Conservation (phyloP, 176 grass and related monocot genomes). For the Cymbopogon citratus region DNA sequence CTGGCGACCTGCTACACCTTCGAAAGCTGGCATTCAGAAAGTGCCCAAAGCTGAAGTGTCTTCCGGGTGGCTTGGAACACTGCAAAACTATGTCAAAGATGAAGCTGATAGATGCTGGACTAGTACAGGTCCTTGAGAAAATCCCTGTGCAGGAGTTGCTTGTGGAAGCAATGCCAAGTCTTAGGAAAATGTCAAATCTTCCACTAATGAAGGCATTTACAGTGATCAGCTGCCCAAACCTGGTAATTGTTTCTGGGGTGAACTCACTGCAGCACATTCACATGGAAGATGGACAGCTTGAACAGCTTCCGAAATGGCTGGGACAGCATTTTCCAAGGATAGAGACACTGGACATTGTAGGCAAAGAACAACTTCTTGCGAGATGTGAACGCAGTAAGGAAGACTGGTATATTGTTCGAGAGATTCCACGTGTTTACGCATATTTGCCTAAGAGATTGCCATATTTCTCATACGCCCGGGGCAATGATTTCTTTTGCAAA, state of each 20-base stretch:
- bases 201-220: background rate
- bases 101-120: background rate
- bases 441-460: background rate
- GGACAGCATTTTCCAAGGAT: background rate
- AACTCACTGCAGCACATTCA: constrained; percentile 13
- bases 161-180: background rate
- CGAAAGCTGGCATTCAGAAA: background rate
- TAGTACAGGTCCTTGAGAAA: background rate
- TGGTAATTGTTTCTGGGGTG: background rate
- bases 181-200: background rate
- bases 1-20: background rate
- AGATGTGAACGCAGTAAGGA: background rate
- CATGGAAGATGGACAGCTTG: background rate
- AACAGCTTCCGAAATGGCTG: constrained; percentile 19
- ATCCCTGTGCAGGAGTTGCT: background rate
- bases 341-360: background rate
- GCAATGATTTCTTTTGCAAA: background rate
- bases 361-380: background rate
- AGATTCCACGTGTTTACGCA: constrained; percentile 17
- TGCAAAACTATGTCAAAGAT: background rate
- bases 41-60: background rate
- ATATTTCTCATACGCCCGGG: constrained; percentile 16
- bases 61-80: background rate
- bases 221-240: background rate
- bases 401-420: background rate